Evolutionary conservation across 306 rosid genomes (phyloP), one percentile per base, ranked within the genome.

Genomic region (Neltuma alba): DNA sequence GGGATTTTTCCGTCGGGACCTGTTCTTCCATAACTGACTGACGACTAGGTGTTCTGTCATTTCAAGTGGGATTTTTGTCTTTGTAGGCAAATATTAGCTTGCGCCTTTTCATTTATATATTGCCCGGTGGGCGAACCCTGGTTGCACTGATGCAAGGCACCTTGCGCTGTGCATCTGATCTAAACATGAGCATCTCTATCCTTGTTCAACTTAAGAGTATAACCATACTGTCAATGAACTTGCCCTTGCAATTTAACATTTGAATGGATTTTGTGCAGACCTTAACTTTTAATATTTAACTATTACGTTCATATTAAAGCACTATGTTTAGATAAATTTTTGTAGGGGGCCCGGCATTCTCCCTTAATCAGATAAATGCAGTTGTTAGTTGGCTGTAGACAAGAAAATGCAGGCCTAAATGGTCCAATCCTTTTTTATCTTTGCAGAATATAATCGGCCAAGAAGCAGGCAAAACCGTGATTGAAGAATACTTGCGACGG

Each of bases 381-480:
- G 37, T 65, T 58, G 23, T 40, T 15, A 28, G 64, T 45, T 45
- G 42, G 54, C 31, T 68, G 12, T 50, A 27, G 6, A 28, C 40
- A 8, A 34, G 72, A 47, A 62, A 75, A 70, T 75, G 77, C 60
- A 36, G 65, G 27, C 58, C 33, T 61, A 54, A 67, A 71, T 31
- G 62, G 41, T 33, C 63, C 79, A 37, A 21, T 67, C 60, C n/a
- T 80, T 25, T 55, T 27, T 68, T 78, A 70, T 76, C 62, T 63
- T 38, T 83, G 86, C 89, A 95, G 98, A 95, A 95, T 79, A 95
- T 93, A 73, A 85, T 95, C 38, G 99, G 99, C 61, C 85, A 91
- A 87, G 94, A 91, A 77, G 83, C 82, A 1, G 97, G 99, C 38
- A 91, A 87, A 83, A 62, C 84, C 80, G 97, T 95, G 83, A 95